Percentiles rank a stretch among this genome's conserved stretches.
Evolutionary conservation across 2,329 filamentous ascomycete species (phyloP).

Genomic region (Hypomyces rosellus): DNA sequence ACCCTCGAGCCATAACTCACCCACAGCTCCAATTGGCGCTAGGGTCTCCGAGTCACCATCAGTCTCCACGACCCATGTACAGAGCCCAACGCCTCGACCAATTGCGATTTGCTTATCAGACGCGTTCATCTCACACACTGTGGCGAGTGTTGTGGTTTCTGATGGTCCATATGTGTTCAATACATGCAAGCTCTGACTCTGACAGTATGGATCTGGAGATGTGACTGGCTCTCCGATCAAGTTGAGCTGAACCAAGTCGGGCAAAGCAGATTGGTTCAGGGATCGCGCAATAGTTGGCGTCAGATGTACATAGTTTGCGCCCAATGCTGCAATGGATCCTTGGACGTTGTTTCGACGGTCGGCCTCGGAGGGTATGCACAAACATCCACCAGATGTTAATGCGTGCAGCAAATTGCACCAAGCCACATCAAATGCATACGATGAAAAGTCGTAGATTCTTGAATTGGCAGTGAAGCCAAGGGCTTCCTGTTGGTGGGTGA

Average conservation of each 20-base stretch:
- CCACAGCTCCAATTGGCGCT: conserved; percentile 16
- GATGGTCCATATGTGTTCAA: too few relatives aligned
- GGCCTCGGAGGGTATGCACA: not conserved
- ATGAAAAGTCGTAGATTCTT: conserved; percentile 11
- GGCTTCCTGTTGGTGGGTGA: conserved; percentile 29
- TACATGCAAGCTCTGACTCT: too few relatives aligned
- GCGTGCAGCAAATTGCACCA: conserved; percentile 10
- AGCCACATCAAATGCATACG: conserved; percentile 14
- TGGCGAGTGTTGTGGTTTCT: too few relatives aligned
- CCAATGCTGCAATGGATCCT: not conserved
- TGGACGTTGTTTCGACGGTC: not conserved
- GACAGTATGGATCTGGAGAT: too few relatives aligned
- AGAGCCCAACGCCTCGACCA: too few relatives aligned
- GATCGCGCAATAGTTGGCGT: not conserved
- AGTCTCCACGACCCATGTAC: conserved; percentile 20
- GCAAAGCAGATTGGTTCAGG: too few relatives aligned
- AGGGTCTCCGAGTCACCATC: conserved; percentile 15
- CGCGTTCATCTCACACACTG: too few relatives aligned
- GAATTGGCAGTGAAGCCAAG: not conserved
- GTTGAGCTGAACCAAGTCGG: too few relatives aligned
- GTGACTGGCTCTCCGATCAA: too few relatives aligned
- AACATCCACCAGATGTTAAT: conserved; percentile 4
- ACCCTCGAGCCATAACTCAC: conserved; percentile 24
- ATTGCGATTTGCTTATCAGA: too few relatives aligned
- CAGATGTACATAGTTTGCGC: not conserved